phyloP scores from a whole-genome alignment of 1,284 basidiomycete genomes.

The Volvariella surrecta region DNA sequence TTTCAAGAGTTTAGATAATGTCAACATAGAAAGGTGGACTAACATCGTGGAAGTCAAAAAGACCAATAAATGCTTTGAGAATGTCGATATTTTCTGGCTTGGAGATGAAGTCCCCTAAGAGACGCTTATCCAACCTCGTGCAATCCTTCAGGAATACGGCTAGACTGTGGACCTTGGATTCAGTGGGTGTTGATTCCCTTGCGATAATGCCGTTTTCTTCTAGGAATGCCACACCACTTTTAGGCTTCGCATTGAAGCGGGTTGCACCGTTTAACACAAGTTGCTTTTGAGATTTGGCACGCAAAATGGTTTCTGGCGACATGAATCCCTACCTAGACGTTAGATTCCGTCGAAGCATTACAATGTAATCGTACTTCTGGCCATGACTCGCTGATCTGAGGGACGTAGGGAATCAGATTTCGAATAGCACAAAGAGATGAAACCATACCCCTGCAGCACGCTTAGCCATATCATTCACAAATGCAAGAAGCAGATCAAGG shows the following conservation, averaged over 20 bases:
- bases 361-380: conserved; percentile 35
- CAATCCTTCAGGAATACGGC: conserved; percentile 87
- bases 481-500: conserved; percentile 82
- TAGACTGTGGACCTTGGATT: conserved; percentile 51
- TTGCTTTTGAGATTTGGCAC: conserved; percentile 81
- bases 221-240: conserved; percentile 83
- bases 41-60: conserved; percentile 89
- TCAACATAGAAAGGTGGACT: conserved; percentile 18
- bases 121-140: conserved; percentile 84
- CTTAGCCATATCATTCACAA: conserved; percentile 84
- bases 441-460: conserved; percentile 57
- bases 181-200: conserved; percentile 47
- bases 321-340: conserved; percentile 37
- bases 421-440: conserved; percentile 4
- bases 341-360: conserved; percentile 4
- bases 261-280: conserved; percentile 79
- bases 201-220: conserved; percentile 85
- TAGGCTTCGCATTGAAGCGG: conserved; percentile 95
- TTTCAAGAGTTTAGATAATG: conserved; percentile 21
- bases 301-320: conserved; percentile 50
- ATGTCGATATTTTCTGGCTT: conserved; percentile 83
- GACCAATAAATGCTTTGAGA: conserved; percentile 79
- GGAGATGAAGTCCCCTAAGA: conserved; percentile 92
- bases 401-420: conserved; percentile 6
- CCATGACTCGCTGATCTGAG: conserved; percentile 45